Evolutionary conservation across 768 basidiomycete genomes (phyloP).

Genomic region (Kondoa subrosea): DNA sequence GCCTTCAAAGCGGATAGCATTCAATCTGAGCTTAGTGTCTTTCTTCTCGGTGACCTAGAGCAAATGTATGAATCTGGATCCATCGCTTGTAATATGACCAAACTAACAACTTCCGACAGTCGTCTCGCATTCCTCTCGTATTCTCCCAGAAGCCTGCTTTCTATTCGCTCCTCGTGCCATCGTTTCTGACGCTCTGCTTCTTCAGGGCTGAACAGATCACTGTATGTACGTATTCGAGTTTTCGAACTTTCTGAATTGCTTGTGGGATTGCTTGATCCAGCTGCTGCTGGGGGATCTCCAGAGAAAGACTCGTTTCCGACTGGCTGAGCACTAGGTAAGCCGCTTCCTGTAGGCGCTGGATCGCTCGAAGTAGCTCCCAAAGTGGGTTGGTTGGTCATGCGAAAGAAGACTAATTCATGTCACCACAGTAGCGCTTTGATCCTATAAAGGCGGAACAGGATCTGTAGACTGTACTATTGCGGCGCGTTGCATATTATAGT

Average conservation of each 20-base stretch:
- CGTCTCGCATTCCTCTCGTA: slow-evolving; percentile 54
- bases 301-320: not conserved
- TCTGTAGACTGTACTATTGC: too few species aligned
- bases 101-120: slow-evolving; percentile 48
- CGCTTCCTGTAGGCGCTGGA: not conserved
- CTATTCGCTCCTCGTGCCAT: slow-evolving; percentile 62
- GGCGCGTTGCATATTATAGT: too few species aligned
- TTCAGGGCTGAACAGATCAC: slow-evolving; percentile 6
- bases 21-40: slow-evolving; percentile 49
- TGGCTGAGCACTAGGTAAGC: not conserved
- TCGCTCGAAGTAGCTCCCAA: not conserved
- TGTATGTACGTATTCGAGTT: not conserved
- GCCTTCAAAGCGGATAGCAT: slow-evolving; percentile 65
- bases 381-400: not conserved
- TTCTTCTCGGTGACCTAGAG: slow-evolving; percentile 51
- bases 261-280: not conserved
- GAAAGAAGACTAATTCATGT: too few species aligned
- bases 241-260: too few species aligned
- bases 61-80: not conserved
- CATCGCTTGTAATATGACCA: not conserved
- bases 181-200: slow-evolving; percentile 42
- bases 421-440: too few species aligned
- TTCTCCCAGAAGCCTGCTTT: slow-evolving; percentile 52
- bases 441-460: too few species aligned
- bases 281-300: not conserved